Evolutionary conservation across 768 basidiomycete species (phyloP).

Genomic region (Termitomyces sp.): DNA sequence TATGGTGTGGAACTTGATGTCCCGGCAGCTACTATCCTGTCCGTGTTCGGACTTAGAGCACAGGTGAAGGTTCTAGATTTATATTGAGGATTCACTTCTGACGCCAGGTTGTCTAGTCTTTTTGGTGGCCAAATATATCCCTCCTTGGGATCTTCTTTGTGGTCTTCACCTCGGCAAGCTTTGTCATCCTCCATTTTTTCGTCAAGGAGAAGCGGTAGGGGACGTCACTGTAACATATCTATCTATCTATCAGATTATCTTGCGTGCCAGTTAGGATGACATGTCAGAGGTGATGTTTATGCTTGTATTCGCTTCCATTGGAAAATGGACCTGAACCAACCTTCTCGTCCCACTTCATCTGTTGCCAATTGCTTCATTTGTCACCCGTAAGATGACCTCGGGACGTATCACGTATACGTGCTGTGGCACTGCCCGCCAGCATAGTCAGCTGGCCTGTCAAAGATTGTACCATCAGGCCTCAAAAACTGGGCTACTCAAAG

Average conservation of each 20-base stretch:
- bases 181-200: conserved; percentile 76
- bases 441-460: too few relatives aligned
- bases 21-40: conserved; percentile 92
- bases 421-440: too few relatives aligned
- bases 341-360: neutral
- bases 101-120: conserved; percentile 45
- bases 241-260: neutral
- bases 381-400: too few relatives aligned
- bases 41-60: conserved; percentile 87
- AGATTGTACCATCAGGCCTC: too few relatives aligned
- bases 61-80: conserved; percentile 44
- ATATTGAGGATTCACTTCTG: neutral
- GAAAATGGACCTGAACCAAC: neutral
- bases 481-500: too few relatives aligned
- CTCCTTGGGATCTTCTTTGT: conserved; percentile 85
- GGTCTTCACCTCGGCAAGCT: conserved; percentile 72
- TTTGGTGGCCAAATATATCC: conserved; percentile 98
- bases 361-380: neutral
- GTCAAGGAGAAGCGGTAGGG: conserved; percentile 73
- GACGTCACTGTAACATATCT: conserved; percentile 6
- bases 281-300: neutral
- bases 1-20: conserved; percentile 97
- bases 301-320: neutral
- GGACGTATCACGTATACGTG: too few relatives aligned
- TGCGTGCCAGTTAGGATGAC: neutral